Conservation (phyloP, 2,329 filamentous ascomycete genomes). For the Didymellaceae sp. region DNA sequence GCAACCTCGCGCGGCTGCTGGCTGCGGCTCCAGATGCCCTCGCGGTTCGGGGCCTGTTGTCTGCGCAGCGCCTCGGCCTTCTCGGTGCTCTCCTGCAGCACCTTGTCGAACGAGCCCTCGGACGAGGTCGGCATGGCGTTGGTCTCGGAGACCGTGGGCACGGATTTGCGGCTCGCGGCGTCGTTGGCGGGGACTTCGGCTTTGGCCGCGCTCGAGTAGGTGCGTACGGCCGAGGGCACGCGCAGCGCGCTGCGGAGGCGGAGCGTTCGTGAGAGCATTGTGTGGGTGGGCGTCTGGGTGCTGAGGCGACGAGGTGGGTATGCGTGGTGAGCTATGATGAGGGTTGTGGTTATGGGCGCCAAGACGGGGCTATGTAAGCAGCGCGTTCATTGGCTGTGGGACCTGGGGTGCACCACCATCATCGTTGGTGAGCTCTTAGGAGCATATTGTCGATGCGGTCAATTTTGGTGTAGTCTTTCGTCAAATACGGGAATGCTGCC, state of each 20-base stretch:
- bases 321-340: conserved; percentile 14
- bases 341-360: conserved; percentile 8
- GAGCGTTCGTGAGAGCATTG: conserved; percentile 37
- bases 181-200: conserved; percentile 70
- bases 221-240: conserved; percentile 28
- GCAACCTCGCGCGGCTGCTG: conserved; percentile 81
- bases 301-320: conserved; percentile 5
- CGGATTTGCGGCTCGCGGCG: conserved; percentile 58
- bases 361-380: conserved; percentile 16
- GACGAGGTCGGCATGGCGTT: conserved; percentile 64
- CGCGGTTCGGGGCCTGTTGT: conserved; percentile 86
- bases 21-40: conserved; percentile 80
- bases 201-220: conserved; percentile 32
- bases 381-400: conserved; percentile 4
- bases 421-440: too few species aligned
- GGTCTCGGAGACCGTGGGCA: conserved; percentile 64
- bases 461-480: too few species aligned
- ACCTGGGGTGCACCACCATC: too few species aligned
- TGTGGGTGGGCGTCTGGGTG: conserved; percentile 8
- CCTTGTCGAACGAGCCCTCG: conserved; percentile 57
- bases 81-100: conserved; percentile 62
- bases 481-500: too few species aligned
- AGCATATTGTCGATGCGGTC: too few species aligned
- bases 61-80: conserved; percentile 62
- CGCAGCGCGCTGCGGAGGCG: conserved; percentile 40